These are phyloP conservation scores for Myriosclerotinia scirpicola DNA, from an alignment of 2,329 filamentous ascomycete species.

Conservation along the genomic window DNA sequence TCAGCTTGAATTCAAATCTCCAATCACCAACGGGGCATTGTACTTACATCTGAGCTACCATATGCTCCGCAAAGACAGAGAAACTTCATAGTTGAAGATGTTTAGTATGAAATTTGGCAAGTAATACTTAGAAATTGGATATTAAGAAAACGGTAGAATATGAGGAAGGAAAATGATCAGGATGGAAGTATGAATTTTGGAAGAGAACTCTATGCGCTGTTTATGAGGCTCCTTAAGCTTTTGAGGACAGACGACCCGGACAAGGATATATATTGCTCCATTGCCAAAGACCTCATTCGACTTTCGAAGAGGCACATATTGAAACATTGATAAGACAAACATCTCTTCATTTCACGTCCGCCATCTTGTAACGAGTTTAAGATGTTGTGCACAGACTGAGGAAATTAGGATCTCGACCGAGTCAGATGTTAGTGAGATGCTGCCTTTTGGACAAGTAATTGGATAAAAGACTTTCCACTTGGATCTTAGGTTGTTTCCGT, in stretches of 20 bases:
- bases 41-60: slow-evolving; percentile 54
- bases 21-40: slow-evolving; percentile 21
- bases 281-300: background rate
- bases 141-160: background rate
- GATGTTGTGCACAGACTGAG: slow-evolving; percentile 13
- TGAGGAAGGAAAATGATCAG: background rate
- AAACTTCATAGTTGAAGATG: slow-evolving; percentile 49
- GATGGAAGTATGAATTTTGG: background rate
- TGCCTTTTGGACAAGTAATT: background rate
- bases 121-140: background rate
- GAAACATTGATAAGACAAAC: slow-evolving; percentile 19
- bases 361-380: slow-evolving; percentile 8
- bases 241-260: background rate
- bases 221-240: slow-evolving; percentile 9
- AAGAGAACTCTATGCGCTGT: background rate
- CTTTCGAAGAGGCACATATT: background rate
- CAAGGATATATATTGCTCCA: background rate
- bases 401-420: background rate
- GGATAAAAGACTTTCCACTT: background rate
- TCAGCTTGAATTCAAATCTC: slow-evolving; percentile 25
- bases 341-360: slow-evolving; percentile 13
- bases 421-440: background rate
- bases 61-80: slow-evolving; percentile 59
- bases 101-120: background rate
- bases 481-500: background rate